phyloP scores from a whole-genome alignment of 1,284 basidiomycete genomes.

The Cerioporus squamosus region DNA sequence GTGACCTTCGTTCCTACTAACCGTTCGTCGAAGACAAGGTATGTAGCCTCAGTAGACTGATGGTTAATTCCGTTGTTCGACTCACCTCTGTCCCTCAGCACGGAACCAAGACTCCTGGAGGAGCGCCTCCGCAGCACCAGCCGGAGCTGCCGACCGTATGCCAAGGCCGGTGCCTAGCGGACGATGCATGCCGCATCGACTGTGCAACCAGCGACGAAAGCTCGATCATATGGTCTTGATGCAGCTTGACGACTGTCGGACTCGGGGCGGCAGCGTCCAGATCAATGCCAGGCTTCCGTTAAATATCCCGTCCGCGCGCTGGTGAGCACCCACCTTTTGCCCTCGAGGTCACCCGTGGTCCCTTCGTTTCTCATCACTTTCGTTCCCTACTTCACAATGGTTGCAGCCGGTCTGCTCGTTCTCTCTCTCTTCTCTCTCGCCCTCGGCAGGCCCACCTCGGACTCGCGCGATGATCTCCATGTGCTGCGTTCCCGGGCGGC shows the following conservation, averaged over 20 bases:
- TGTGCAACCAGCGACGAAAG: constrained; percentile 14
- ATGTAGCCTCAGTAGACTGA: too few relatives aligned
- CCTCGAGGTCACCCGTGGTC: constrained; percentile 56
- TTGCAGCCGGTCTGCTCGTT: constrained; percentile 29
- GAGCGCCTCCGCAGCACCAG: neutral
- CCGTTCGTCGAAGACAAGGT: too few relatives aligned
- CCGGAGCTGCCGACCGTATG: constrained; percentile 8
- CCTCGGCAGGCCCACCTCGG: constrained; percentile 22
- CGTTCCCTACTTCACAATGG: constrained; percentile 26
- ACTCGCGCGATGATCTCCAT: constrained; percentile 46
- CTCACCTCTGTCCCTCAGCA: too few relatives aligned
- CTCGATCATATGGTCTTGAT: constrained; percentile 21
- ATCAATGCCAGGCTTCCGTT: constrained; percentile 1
- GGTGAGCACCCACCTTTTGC: constrained; percentile 14
- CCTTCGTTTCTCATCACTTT: constrained; percentile 21
- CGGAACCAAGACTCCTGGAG: too few relatives aligned
- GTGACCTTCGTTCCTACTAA: too few relatives aligned
- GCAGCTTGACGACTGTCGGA: constrained; percentile 20
- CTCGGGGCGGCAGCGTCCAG: too few relatives aligned
- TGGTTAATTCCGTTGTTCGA: too few relatives aligned
- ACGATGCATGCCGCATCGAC: constrained; percentile 12
- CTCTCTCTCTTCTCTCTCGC: constrained; percentile 27
- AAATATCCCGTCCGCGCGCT: constrained; percentile 6
- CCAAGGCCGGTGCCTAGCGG: constrained; percentile 20
- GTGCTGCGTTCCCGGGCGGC: constrained; percentile 22